Conservation (phyloP, 257 asterid species). For the Anisodus tanguticus region DNA sequence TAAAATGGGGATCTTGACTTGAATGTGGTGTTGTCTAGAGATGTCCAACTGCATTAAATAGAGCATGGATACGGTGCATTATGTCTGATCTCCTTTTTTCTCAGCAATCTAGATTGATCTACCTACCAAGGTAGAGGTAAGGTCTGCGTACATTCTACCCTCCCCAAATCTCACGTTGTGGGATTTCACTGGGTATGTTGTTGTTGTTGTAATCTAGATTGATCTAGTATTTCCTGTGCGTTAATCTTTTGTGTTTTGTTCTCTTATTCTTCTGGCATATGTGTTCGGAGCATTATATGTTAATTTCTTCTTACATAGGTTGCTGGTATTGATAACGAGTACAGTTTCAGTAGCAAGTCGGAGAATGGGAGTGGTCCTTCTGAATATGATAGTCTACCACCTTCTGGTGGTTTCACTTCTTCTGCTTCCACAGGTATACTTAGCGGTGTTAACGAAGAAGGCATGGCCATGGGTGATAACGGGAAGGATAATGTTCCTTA, state of each 20-base stretch:
- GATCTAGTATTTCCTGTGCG: neutral
- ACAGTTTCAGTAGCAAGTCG: conserved; percentile 55
- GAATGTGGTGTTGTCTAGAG: neutral
- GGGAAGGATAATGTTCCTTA: conserved; percentile 80
- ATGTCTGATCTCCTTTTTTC: conserved; percentile 8
- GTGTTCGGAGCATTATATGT: conserved; percentile 27
- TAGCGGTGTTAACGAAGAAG: conserved; percentile 61
- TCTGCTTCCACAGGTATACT: conserved; percentile 54
- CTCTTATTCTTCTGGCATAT: conserved; percentile 25
- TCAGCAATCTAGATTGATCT: conserved; percentile 23
- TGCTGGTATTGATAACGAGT: conserved; percentile 55
- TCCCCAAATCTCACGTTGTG: too few relatives aligned
- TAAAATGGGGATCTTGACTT: neutral
- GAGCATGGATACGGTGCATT: neutral
- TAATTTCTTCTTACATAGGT: conserved; percentile 50
- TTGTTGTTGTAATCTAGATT: too few relatives aligned
- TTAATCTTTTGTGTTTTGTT: conserved; percentile 26
- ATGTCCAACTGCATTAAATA: conserved; percentile 22
- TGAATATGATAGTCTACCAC: conserved; percentile 59
- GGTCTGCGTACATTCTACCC: too few relatives aligned
- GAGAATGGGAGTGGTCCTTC: conserved; percentile 72
- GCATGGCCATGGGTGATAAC: conserved; percentile 49
- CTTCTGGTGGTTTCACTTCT: conserved; percentile 54
- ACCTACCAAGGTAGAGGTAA: too few relatives aligned
- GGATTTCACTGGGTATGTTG: too few relatives aligned